These are phyloP conservation scores for Hortaea sp. DNA, from an alignment of 2,329 filamentous ascomycete genomes.

Conservation along the genomic window DNA sequence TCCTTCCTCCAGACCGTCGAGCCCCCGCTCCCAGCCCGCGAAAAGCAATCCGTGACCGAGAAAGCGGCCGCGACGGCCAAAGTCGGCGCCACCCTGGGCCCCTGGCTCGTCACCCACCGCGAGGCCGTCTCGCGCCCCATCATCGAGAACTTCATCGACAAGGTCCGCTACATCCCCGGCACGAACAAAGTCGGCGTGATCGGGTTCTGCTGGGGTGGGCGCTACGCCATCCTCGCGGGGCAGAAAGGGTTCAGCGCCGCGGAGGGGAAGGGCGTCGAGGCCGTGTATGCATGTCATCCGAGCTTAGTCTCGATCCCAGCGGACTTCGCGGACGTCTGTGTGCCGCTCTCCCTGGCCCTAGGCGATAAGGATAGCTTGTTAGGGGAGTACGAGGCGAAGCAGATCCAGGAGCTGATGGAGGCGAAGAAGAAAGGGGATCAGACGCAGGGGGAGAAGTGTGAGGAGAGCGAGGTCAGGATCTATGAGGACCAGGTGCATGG, in stretches of 20 bases:
- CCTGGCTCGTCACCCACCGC: conserved; percentile 35
- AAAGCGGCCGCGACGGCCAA: conserved; percentile 33
- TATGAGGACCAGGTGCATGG: conserved; percentile 38
- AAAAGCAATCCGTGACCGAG: conserved; percentile 26
- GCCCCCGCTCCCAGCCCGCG: conserved; percentile 31
- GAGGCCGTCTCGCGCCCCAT: conserved; percentile 33
- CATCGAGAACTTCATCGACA: conserved; percentile 34
- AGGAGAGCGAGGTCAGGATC: conserved; percentile 30
- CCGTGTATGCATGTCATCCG: conserved; percentile 33
- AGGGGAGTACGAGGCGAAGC: conserved; percentile 27
- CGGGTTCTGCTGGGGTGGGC: conserved; percentile 40
- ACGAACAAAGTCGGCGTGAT: conserved; percentile 37
- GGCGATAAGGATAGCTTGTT: conserved; percentile 35
- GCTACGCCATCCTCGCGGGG: conserved; percentile 29
- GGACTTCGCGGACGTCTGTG: conserved; percentile 31
- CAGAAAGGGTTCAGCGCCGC: conserved; percentile 14
- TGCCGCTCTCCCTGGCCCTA: conserved; percentile 32
- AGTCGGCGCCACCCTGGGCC: conserved; percentile 31
- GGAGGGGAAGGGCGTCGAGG: conserved; percentile 28
- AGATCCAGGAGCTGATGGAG: conserved; percentile 32
- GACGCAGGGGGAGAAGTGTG: conserved; percentile 15
- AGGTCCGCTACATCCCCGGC: conserved; percentile 29
- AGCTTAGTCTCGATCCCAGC: conserved; percentile 32
- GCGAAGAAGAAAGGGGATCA: conserved; percentile 28
- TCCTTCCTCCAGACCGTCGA: conserved; percentile 34